phyloP scores from a whole-genome alignment of 1,284 basidiomycete species.

The Ganoderma boninense region DNA sequence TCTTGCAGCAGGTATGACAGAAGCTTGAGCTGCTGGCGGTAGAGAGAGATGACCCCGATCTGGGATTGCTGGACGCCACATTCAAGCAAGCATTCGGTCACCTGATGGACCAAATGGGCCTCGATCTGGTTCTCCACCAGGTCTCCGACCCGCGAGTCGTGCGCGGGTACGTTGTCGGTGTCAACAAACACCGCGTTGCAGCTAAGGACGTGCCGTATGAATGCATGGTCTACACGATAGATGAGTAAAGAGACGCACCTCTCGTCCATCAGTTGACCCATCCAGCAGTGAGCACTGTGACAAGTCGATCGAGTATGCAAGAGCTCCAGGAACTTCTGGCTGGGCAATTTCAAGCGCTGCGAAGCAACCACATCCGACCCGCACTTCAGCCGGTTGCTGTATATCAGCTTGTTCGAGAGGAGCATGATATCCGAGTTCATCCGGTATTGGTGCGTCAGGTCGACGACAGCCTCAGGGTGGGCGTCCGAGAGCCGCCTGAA shows the following conservation, averaged over 20 bases:
- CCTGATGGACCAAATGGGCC: conserved; percentile 69
- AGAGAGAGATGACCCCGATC: conserved; percentile 91
- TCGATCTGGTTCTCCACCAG: conserved; percentile 91
- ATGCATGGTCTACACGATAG: background rate
- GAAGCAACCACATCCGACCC: conserved; percentile 79
- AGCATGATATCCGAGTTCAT: conserved; percentile 99
- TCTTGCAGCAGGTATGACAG: conserved; percentile 65
- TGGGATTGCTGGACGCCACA: conserved; percentile 75
- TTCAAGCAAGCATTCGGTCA: conserved; percentile 69
- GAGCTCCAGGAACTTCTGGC: conserved; percentile 49
- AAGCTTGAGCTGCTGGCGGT: conserved; percentile 95
- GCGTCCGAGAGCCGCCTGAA: conserved; percentile 90
- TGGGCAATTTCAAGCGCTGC: conserved; percentile 64
- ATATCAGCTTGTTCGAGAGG: conserved; percentile 91
- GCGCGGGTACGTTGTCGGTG: conserved; percentile 82
- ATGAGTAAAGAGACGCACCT: conserved; percentile 50
- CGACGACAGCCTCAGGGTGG: conserved; percentile 85
- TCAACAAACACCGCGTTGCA: conserved; percentile 93
- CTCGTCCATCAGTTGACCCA: conserved; percentile 71
- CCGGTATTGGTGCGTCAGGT: conserved; percentile 90
- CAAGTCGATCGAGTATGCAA: conserved; percentile 47
- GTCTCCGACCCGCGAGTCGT: conserved; percentile 85
- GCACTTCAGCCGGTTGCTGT: conserved; percentile 80
- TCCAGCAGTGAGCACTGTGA: conserved; percentile 67
- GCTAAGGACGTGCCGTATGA: conserved; percentile 47